Evolutionary conservation across 1,284 basidiomycete species (phyloP).

Genomic region (Schizophyllum commune): DNA sequence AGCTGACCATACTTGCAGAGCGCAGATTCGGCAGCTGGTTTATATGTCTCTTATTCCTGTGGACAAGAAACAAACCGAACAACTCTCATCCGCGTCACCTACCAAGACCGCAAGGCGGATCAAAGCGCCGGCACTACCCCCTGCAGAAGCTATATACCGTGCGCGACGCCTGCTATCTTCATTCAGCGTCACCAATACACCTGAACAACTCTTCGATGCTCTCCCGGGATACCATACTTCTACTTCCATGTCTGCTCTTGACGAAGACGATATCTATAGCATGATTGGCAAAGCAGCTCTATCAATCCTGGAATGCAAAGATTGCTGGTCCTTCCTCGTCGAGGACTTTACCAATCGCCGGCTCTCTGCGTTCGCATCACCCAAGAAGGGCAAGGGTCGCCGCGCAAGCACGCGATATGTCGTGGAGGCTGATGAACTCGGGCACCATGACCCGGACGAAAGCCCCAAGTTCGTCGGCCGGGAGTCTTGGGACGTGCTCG

Average conservation of each 20-base stretch:
- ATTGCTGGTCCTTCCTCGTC: constrained; percentile 54
- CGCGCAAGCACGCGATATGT: constrained; percentile 10
- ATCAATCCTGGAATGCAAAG: constrained; percentile 43
- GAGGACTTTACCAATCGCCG: constrained; percentile 42
- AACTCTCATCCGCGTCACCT: constrained; percentile 31
- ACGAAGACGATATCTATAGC: constrained; percentile 43
- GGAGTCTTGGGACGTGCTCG: constrained; percentile 56
- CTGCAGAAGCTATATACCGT: constrained; percentile 35
- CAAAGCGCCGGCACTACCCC: constrained; percentile 34
- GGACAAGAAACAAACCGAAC: constrained; percentile 25
- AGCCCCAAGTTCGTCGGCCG: constrained; percentile 36
- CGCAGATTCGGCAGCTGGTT: constrained; percentile 58
- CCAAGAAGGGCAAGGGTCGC: constrained; percentile 22
- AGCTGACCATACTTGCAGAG: constrained; percentile 24
- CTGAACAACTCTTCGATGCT: constrained; percentile 42
- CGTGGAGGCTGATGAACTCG: constrained; percentile 16
- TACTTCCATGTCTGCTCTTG: constrained; percentile 8
- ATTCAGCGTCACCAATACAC: constrained; percentile 48
- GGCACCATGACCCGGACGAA: constrained; percentile 14
- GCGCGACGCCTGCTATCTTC: constrained; percentile 51
- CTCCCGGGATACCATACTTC: constrained; percentile 40
- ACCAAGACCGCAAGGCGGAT: constrained; percentile 37
- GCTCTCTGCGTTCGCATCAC: constrained; percentile 19
- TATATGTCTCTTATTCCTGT: constrained; percentile 57
- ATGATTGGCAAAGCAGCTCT: constrained; percentile 44